A percentile compares a stretch with the other conserved stretches of the same genome.
These are phyloP conservation scores for Blastobotrys indianensis DNA, from an alignment of 1,139 yeast species.

Conservation along the genomic window DNA sequence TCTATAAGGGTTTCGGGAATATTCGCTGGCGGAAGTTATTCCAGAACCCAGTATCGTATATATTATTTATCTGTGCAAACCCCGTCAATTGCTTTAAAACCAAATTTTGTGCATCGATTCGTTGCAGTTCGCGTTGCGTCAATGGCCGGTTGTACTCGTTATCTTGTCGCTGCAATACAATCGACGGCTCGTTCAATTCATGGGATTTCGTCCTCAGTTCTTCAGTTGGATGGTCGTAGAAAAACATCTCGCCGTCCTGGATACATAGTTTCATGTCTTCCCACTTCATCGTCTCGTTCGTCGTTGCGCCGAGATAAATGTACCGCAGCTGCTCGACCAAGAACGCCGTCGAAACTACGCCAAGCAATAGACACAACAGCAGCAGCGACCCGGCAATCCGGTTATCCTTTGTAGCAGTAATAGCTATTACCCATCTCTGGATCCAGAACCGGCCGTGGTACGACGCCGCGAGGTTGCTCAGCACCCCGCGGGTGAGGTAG, in stretches of 20 bases:
- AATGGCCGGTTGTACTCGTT: slow-evolving; percentile 26
- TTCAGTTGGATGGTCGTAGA: slow-evolving; percentile 22
- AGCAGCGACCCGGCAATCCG: slow-evolving; percentile 48
- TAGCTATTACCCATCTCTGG: slow-evolving; percentile 5
- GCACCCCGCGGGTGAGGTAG: slow-evolving; percentile 35
- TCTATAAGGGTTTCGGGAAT: slow-evolving; percentile 18
- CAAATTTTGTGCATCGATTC: slow-evolving; percentile 19
- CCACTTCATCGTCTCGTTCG: slow-evolving; percentile 88
- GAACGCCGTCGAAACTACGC: slow-evolving; percentile 52
- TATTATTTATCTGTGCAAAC: slow-evolving; percentile 50
- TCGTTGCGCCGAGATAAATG: slow-evolving; percentile 78
- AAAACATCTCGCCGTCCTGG: slow-evolving; percentile 40
- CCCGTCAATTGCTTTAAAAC: slow-evolving; percentile 33
- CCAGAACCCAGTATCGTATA: slow-evolving; percentile 64
- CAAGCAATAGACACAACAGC: slow-evolving; percentile 49
- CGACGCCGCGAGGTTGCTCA: background rate
- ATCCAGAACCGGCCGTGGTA: background rate
- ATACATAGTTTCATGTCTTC: slow-evolving; percentile 59
- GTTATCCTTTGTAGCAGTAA: slow-evolving; percentile 27
- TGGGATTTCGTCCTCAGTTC: slow-evolving; percentile 13
- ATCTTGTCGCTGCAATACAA: slow-evolving; percentile 27
- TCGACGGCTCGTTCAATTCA: slow-evolving; percentile 21
- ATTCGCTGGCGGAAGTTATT: slow-evolving; percentile 41
- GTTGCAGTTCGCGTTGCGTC: slow-evolving; percentile 23
- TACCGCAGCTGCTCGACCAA: slow-evolving; percentile 55